Conservation (phyloP, 2,329 filamentous ascomycete genomes). For the Sporothrix brasiliensis region DNA sequence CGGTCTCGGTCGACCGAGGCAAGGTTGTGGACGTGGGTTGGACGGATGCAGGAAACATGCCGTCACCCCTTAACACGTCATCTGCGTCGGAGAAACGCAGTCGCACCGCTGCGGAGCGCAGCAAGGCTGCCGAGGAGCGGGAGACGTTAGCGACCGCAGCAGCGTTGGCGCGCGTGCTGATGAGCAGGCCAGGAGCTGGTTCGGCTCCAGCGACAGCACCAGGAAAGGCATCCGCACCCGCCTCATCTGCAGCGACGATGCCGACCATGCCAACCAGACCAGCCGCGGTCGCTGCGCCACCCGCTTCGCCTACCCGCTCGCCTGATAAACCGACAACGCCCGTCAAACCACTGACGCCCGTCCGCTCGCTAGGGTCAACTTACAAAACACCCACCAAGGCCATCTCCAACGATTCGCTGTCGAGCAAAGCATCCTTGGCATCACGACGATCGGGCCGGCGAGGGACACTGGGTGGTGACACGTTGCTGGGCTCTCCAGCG, state of each 20-base stretch:
- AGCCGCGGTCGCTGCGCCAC: neutral
- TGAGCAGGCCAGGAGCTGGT: neutral
- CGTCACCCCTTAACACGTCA: slow-evolving; percentile 23
- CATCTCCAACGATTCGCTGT: slow-evolving; percentile 25
- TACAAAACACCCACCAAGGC: slow-evolving; percentile 25
- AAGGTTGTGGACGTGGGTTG: slow-evolving; percentile 26
- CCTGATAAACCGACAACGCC: slow-evolving; percentile 24
- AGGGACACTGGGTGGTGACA: slow-evolving; percentile 22
- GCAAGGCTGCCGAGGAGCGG: slow-evolving; percentile 3
- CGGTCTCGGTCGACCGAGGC: slow-evolving; percentile 21
- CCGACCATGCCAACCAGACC: neutral
- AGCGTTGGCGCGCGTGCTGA: slow-evolving; percentile 18
- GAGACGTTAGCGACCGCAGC: slow-evolving; percentile 27
- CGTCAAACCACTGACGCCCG: neutral
- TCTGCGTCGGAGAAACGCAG: neutral
- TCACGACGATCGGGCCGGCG: slow-evolving; percentile 28
- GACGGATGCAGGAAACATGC: slow-evolving; percentile 21
- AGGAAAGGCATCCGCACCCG: neutral
- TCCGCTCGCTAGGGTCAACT: neutral
- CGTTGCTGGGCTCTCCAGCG: slow-evolving; percentile 35
- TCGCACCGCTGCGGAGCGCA: neutral
- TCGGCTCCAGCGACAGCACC: neutral
- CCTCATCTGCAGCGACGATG: neutral
- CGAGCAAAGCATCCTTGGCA: slow-evolving; percentile 12
- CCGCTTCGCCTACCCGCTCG: neutral